Percentiles rank a stretch among this genome's conserved stretches.
Conservation (phyloP, 768 basidiomycete species). For the Amanita phalloides region DNA sequence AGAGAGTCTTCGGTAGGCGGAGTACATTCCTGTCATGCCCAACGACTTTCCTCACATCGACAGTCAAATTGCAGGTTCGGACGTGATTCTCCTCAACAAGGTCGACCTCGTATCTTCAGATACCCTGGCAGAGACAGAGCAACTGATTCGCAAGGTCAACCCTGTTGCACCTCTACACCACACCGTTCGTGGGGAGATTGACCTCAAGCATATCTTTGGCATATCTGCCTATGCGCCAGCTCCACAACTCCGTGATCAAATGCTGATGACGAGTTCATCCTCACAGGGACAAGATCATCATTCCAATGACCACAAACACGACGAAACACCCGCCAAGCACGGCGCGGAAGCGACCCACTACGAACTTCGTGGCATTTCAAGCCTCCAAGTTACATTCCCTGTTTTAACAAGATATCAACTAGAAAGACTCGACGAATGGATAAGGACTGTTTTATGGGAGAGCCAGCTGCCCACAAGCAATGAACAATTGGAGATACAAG, state of each 20-base stretch:
- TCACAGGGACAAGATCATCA: constrained; percentile 6
- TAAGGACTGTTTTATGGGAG: constrained; percentile 80
- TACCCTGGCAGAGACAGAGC: constrained; percentile 38
- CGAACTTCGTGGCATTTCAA: constrained; percentile 74
- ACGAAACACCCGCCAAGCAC: constrained; percentile 11
- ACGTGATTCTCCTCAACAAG: constrained; percentile 91
- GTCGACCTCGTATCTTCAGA: constrained; percentile 53
- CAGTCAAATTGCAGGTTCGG: constrained; percentile 90
- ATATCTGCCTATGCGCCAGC: constrained; percentile 58
- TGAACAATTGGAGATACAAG: constrained; percentile 29
- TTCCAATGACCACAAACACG: neutral
- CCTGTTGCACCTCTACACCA: constrained; percentile 65
- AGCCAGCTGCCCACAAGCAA: constrained; percentile 29
- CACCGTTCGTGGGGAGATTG: constrained; percentile 65
- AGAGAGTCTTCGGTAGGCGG: constrained; percentile 66
- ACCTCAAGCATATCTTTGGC: constrained; percentile 66
- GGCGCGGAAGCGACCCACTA: constrained; percentile 41
- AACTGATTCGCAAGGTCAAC: constrained; percentile 65
- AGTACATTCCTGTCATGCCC: neutral
- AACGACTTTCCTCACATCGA: neutral
- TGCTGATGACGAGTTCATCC: neutral
- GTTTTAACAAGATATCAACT: constrained; percentile 36
- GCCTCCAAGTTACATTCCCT: constrained; percentile 63
- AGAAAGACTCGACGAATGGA: constrained; percentile 62
- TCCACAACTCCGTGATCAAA: neutral